Conservation (phyloP, 2,329 filamentous ascomycete species). For the Colletotrichum sp. region DNA sequence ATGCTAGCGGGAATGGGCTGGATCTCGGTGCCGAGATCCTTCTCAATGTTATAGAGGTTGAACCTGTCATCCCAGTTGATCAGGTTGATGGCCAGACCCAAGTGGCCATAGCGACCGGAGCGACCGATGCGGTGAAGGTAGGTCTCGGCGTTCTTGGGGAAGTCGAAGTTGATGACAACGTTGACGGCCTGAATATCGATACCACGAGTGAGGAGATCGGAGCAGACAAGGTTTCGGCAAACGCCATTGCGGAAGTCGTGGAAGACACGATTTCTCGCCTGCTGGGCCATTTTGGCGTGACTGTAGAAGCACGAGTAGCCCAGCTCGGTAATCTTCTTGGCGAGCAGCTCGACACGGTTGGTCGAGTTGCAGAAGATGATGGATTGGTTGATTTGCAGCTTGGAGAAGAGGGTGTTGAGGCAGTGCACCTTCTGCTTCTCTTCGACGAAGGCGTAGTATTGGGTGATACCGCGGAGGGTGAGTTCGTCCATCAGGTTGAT, state of each 20-base stretch:
- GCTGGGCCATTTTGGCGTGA: conserved; percentile 96
- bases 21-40: conserved; percentile 96
- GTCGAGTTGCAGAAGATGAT: conserved; percentile 99
- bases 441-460: conserved; percentile 99
- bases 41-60: conserved; percentile 98
- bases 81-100: conserved; percentile 96
- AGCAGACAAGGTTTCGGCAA: conserved; percentile 97
- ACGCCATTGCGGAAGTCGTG: conserved; percentile 99
- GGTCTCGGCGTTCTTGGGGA: conserved; percentile 98
- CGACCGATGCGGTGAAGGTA: conserved; percentile 98
- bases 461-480: conserved; percentile 95
- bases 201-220: conserved; percentile 94
- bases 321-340: conserved; percentile 99
- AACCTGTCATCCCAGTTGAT: conserved; percentile 99
- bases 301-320: conserved; percentile 99
- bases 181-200: conserved; percentile 99
- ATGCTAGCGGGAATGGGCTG: conserved; percentile 93
- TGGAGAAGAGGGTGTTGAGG: conserved; percentile 97
- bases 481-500: conserved; percentile 99
- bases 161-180: conserved; percentile 99
- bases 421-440: conserved; percentile 99
- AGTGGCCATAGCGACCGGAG: conserved; percentile 94
- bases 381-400: conserved; percentile 99
- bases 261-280: conserved; percentile 96
- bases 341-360: conserved; percentile 94